Conservation (phyloP, 2,329 filamentous ascomycete genomes). For the Phialophora tarda region DNA sequence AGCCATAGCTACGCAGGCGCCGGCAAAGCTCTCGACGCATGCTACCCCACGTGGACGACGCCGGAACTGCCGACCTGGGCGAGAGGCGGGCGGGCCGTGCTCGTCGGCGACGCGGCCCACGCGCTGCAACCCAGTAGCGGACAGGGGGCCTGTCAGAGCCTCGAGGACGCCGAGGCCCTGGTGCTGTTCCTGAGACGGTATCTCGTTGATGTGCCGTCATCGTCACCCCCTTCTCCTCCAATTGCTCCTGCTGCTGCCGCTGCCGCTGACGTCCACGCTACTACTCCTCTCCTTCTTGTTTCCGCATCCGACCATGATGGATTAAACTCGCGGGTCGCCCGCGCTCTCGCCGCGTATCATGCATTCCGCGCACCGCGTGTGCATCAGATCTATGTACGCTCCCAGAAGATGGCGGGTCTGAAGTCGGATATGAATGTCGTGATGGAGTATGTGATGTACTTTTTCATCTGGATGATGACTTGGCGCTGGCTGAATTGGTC, state of each 20-base stretch:
- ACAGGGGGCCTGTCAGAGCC: conserved; percentile 61
- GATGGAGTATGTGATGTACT: conserved; percentile 49
- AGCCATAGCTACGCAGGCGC: not conserved
- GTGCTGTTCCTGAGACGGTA: conserved; percentile 49
- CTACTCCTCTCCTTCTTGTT: not conserved
- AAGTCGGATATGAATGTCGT: conserved; percentile 46
- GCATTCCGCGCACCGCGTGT: conserved; percentile 47
- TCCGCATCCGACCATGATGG: not conserved
- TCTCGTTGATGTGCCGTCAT: not conserved
- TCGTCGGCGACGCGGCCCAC: conserved; percentile 65
- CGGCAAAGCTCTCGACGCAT: conserved; percentile 41
- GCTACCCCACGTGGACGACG: conserved; percentile 58
- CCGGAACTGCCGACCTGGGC: conserved; percentile 57
- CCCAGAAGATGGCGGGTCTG: conserved; percentile 44
- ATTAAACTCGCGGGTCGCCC: not conserved
- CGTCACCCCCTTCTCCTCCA: not conserved
- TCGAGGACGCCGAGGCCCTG: conserved; percentile 61
- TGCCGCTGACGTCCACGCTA: not conserved
- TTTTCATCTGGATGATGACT: conserved; percentile 47
- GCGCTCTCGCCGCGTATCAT: conserved; percentile 45
- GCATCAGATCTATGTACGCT: conserved; percentile 43
- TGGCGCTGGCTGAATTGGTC: conserved; percentile 22
- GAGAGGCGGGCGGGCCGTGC: conserved; percentile 52
- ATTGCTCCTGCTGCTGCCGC: too few relatives aligned
- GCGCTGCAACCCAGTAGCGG: conserved; percentile 60